Evolutionary conservation across 148 eudicot genomes (phyloP).

Genomic region (Rhododendron kiyosumense): DNA sequence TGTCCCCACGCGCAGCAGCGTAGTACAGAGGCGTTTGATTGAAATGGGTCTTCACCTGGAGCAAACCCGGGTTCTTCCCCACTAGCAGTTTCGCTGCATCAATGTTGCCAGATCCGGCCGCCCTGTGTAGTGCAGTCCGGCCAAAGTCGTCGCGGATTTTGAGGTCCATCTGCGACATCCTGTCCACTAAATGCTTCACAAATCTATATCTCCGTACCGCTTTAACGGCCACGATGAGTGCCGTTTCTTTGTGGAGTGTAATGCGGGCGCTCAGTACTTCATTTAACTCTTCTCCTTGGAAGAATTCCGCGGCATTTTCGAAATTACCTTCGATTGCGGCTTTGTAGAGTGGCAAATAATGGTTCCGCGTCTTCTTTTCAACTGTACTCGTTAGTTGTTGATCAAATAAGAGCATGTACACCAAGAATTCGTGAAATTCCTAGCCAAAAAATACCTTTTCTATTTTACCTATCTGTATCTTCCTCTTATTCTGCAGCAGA

Average conservation of each 20-base stretch:
- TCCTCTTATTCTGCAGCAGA: too few relatives aligned
- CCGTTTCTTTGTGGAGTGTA: background rate
- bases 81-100: background rate
- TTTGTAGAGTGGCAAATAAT: background rate
- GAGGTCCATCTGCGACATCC: background rate
- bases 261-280: background rate
- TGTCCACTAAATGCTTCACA: background rate
- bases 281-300: background rate
- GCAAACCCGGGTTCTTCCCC: background rate
- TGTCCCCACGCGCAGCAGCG: background rate
- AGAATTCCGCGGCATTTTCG: background rate
- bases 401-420: too few relatives aligned
- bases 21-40: background rate
- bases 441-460: too few relatives aligned
- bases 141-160: rapidly evolving
- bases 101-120: background rate
- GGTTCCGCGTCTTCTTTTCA: background rate
- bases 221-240: background rate
- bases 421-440: too few relatives aligned
- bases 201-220: background rate
- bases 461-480: too few relatives aligned
- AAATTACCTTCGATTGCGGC: background rate
- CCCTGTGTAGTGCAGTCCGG: background rate
- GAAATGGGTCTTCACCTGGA: background rate
- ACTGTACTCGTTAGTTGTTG: background rate